These are phyloP conservation scores for Ustulina deusta DNA, from an alignment of 2,329 filamentous ascomycete species.

Conservation along the genomic window DNA sequence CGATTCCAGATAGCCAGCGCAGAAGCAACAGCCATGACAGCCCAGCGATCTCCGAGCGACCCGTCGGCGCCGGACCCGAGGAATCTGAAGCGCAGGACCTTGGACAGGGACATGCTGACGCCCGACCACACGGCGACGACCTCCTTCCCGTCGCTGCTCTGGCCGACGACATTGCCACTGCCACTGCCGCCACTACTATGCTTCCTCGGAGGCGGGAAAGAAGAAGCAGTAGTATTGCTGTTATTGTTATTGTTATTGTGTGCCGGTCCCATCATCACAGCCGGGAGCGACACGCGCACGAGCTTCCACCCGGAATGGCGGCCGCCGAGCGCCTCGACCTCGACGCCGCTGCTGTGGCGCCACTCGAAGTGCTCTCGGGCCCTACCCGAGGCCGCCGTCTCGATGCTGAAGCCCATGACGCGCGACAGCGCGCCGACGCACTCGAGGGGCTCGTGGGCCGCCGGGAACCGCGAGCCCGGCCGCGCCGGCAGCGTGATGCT, in stretches of 20 bases:
- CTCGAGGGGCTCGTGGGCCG: conserved; percentile 28
- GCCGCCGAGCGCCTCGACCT: conserved; percentile 50
- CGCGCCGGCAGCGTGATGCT: conserved; percentile 49
- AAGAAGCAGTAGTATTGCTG: neutral
- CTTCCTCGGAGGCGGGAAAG: neutral
- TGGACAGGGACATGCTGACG: conserved; percentile 49
- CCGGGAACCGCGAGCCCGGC: conserved; percentile 14
- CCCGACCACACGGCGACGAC: conserved; percentile 56
- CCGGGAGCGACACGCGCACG: conserved; percentile 49
- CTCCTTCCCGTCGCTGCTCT: conserved; percentile 54
- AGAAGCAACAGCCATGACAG: conserved; percentile 57
- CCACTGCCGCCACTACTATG: neutral
- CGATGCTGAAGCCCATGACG: conserved; percentile 51
- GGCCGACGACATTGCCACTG: neutral
- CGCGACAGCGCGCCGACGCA: conserved; percentile 19
- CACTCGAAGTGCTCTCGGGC: conserved; percentile 57
- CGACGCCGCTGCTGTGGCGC: conserved; percentile 54
- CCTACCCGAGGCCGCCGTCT: conserved; percentile 46
- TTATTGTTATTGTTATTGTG: neutral
- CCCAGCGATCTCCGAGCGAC: conserved; percentile 57
- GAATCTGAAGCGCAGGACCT: conserved; percentile 56
- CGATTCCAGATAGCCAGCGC: conserved; percentile 52
- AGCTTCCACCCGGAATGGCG: conserved; percentile 57
- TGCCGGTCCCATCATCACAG: neutral
- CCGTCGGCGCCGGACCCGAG: conserved; percentile 55